Evolutionary conservation across 345 rosid genomes (phyloP).

Genomic region (Populus deltoides): DNA sequence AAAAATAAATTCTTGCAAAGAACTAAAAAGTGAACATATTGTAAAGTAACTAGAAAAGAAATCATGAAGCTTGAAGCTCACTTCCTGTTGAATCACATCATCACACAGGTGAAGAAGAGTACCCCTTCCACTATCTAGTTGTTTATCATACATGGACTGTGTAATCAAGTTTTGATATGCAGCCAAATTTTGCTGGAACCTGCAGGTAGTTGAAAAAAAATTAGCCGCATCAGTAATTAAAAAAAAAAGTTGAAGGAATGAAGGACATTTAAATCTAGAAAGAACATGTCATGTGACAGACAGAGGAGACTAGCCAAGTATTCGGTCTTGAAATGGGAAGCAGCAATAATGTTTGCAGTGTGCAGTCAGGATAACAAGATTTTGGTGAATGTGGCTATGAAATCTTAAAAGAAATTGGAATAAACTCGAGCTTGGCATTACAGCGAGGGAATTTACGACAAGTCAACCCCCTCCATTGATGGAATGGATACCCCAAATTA

Average conservation of each 20-base stretch:
- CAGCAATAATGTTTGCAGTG: background rate
- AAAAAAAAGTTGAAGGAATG: conserved; percentile 1
- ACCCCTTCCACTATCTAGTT: conserved; percentile 94
- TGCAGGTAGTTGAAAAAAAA: conserved; percentile 32
- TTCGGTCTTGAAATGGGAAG: background rate
- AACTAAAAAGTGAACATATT: background rate
- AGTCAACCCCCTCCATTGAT: background rate
- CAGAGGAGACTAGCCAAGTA: background rate
- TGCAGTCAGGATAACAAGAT: background rate
- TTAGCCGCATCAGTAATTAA: background rate
- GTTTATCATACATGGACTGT: conserved; percentile 94
- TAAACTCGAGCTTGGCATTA: background rate
- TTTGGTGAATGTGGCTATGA: background rate
- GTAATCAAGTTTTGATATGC: conserved; percentile 86
- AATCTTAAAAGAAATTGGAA: background rate
- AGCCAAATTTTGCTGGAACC: conserved; percentile 86
- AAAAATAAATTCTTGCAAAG: background rate
- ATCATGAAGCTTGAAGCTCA: conserved; percentile 33
- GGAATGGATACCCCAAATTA: background rate
- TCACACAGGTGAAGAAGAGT: conserved; percentile 95
- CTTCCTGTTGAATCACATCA: conserved; percentile 98
- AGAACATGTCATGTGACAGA: background rate
- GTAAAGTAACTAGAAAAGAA: background rate
- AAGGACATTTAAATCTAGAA: background rate
- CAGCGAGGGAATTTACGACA: background rate